phyloP scores from a whole-genome alignment of 108 stramenopile genomes.

The Cyclostephanos invisitatus region DNA sequence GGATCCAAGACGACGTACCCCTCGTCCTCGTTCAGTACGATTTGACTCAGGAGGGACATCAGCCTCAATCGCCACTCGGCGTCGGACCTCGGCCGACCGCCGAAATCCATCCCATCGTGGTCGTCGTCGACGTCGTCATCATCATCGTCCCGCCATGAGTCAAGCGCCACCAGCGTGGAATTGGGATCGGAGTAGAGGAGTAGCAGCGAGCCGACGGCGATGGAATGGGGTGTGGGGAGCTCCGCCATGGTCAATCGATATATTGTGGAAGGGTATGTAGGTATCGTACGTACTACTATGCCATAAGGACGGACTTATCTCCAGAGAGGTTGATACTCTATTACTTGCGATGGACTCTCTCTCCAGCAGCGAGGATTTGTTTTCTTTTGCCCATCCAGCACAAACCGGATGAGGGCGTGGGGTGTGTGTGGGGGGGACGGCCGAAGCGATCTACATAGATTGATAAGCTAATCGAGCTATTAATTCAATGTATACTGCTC shows the following conservation, averaged over 20 bases:
- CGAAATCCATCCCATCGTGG: background rate
- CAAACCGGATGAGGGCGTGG: too few relatives aligned
- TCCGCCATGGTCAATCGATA: constrained; percentile 68
- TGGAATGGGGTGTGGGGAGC: constrained; percentile 75
- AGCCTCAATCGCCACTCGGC: constrained; percentile 18
- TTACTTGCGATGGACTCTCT: too few relatives aligned
- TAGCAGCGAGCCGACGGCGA: constrained; percentile 76
- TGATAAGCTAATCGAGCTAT: too few relatives aligned
- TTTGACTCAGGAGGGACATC: constrained; percentile 18
- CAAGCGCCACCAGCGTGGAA: constrained; percentile 53
- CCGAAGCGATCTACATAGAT: too few relatives aligned
- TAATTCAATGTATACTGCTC: too few relatives aligned
- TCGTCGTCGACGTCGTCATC: constrained; percentile 28
- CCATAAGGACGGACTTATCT: too few relatives aligned
- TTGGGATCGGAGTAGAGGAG: constrained; percentile 68
- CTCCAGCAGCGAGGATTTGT: too few relatives aligned
- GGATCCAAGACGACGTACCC: constrained; percentile 1
- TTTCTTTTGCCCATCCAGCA: too few relatives aligned
- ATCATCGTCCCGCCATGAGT: constrained; percentile 15
- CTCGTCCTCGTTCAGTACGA: constrained; percentile 31
- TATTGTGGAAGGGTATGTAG: too few relatives aligned
- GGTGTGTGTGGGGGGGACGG: too few relatives aligned
- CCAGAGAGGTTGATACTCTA: background rate
- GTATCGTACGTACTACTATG: too few relatives aligned
- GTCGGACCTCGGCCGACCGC: background rate